A percentile compares a stretch with the other conserved stretches of the same genome.
phyloP scores from a whole-genome alignment of 2,329 filamentous ascomycete species.

The Alternaria gaisen region DNA sequence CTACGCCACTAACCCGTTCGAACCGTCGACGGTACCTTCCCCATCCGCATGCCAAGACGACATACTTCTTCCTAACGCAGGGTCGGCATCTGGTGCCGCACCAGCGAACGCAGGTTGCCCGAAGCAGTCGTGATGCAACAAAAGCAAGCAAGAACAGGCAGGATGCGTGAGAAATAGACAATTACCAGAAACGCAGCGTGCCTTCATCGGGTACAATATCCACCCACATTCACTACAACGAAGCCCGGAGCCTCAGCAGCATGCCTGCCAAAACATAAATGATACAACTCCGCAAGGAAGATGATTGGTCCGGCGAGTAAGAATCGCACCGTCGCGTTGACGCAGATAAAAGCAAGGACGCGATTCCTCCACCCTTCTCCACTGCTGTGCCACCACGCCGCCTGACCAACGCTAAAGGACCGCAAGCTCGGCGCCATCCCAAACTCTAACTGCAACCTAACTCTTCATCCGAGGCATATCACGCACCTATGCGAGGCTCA shows the following conservation, averaged over 20 bases:
- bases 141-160: constrained; percentile 1
- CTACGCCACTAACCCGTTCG: not conserved
- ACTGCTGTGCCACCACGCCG: constrained; percentile 1
- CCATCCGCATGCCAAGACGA: not conserved
- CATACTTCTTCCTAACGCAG: not conserved
- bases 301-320: constrained; percentile 1
- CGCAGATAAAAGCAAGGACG: not conserved
- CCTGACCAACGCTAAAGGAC: not conserved
- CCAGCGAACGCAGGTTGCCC: not conserved
- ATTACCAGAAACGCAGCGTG: not conserved
- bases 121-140: not conserved
- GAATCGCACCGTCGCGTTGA: not conserved
- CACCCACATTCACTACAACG: not conserved
- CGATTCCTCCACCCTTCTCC: not conserved
- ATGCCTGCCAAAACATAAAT: not conserved
- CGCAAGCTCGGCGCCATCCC: constrained; percentile 3
- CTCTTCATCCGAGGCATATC: not conserved
- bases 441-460: constrained; percentile 4
- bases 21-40: not conserved
- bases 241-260: not conserved
- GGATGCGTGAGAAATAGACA: not conserved
- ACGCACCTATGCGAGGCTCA: not conserved
- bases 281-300: not conserved
- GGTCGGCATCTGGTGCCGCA: not conserved
- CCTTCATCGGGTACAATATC: not conserved